Base-by-base conservation (phyloP, 1,139 yeast species). In the Zygoascus hellenicus region DNA sequence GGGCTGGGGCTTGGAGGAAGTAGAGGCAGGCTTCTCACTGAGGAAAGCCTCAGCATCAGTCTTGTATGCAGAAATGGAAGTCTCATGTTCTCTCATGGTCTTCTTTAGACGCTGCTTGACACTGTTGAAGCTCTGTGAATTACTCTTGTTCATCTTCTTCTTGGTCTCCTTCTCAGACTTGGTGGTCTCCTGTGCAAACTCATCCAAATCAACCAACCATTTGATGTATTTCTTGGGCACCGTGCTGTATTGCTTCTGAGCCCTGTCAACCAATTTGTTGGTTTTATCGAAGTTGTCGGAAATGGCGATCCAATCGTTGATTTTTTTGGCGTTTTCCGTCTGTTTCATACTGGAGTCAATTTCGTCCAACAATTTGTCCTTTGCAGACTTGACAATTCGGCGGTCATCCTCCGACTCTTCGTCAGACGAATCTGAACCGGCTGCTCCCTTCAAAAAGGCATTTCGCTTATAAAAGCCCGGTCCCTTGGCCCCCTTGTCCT, bases 291-390 rank as follows among this genome's bases (percentile, higher is more conserved):
- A 84, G 64, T 88, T 96, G 32, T 61, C 51, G 11, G 83, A 77
- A 43, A 86, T 84, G 42, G 77, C 73, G 46, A 81, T 77, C 96
- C 97, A 92, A 67, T 86, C 92, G 61, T 81, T 81, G 57, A 76
- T 76, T 68, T 77, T 77, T 67, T 75, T 84, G 52, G 81, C 83
- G 55, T 75, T 77, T 60, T 84, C 92, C 60, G 89, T 78, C 51
- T 79, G 74, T 61, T 80, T 84, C 59, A 83, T 77, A 37, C 79
- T 69, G 33, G 75, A 74, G 58, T 79, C 83, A 71, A 92, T 78
- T 67, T 92, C 98, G 64, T 89, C 97, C 57, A 88, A 66, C 53
- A 90, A 75, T 70, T 90, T 94, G 58, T 90, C 97, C 70, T 85
- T 88, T 49, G 97, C 96, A 51, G 94, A 81, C 70, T 86, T 90